phyloP scores from a whole-genome alignment of 768 basidiomycete genomes.

The Serendipita sp. region DNA sequence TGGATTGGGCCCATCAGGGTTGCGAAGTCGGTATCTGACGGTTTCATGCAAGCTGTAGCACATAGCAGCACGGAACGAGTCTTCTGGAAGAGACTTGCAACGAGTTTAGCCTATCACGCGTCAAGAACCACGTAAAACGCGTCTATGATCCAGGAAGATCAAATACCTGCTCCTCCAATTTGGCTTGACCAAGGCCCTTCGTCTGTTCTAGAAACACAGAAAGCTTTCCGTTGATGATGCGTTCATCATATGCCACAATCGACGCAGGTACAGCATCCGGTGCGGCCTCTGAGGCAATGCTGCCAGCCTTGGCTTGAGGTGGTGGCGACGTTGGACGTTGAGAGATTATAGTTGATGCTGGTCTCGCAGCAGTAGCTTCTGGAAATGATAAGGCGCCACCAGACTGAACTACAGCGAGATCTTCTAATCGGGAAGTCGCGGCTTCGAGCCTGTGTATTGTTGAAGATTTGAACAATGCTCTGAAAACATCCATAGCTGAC shows the following conservation, averaged over 20 bases:
- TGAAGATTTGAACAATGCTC: not conserved
- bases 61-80: slow-evolving; percentile 53
- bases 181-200: slow-evolving; percentile 46
- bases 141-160: slow-evolving; percentile 4
- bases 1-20: slow-evolving; percentile 52
- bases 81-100: slow-evolving; percentile 49
- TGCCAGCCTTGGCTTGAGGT: slow-evolving; percentile 22
- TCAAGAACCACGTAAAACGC: not conserved
- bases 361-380: slow-evolving; percentile 12
- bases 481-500: slow-evolving; percentile 21
- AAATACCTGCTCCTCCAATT: slow-evolving; percentile 63
- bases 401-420: slow-evolving; percentile 43
- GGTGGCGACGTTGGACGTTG: slow-evolving; percentile 22
- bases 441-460: slow-evolving; percentile 62
- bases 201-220: slow-evolving; percentile 62
- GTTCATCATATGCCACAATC: slow-evolving; percentile 57
- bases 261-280: slow-evolving; percentile 31
- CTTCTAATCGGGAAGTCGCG: slow-evolving; percentile 85
- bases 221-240: slow-evolving; percentile 55
- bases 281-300: slow-evolving; percentile 18
- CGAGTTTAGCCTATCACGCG: slow-evolving; percentile 39
- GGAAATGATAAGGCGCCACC: slow-evolving; percentile 13
- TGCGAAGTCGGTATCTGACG: slow-evolving; percentile 41
- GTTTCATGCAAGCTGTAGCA: slow-evolving; percentile 64
- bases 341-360: not conserved